Conservation (phyloP, 2,329 filamentous ascomycete genomes). For the Penicillium sp. region DNA sequence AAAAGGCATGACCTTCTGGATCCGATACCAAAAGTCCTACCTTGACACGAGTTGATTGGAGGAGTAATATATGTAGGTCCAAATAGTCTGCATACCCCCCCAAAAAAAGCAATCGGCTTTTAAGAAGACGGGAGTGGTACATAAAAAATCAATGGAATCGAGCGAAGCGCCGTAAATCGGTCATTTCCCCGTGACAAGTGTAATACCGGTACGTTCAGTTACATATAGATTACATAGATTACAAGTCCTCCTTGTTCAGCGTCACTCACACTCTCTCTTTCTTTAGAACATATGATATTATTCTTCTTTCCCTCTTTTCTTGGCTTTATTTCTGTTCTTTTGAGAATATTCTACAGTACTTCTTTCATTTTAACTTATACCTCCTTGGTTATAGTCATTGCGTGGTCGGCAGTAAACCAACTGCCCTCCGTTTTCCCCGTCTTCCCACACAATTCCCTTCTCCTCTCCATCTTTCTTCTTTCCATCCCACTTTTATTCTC, state of each 20-base stretch:
- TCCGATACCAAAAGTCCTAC: neutral
- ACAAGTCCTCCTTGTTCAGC: neutral
- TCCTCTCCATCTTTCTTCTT: constrained; percentile 1
- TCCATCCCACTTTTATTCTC: neutral
- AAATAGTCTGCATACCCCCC: neutral
- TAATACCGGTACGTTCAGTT: constrained; percentile 4
- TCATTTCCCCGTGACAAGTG: neutral
- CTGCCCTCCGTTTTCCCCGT: neutral
- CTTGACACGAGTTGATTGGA: constrained; percentile 2
- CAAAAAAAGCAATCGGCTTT: no score
- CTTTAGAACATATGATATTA: constrained; percentile 4
- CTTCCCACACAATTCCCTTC: constrained; percentile 2
- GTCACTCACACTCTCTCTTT: neutral
- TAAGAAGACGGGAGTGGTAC: constrained; percentile 12
- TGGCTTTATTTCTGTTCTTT: neutral
- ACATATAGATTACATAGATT: constrained; percentile 7
- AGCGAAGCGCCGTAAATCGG: constrained; percentile 25
- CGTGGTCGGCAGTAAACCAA: constrained; percentile 3
- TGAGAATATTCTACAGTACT: neutral
- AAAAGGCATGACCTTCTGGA: neutral
- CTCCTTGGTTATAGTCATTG: neutral
- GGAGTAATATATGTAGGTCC: neutral
- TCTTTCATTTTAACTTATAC: neutral
- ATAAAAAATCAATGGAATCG: constrained; percentile 10
- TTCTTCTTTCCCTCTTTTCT: constrained; percentile 4